Percentiles rank a stretch among this genome's conserved stretches.
These are phyloP conservation scores for Digitaria exilis DNA, from an alignment of 202 grass and related monocot species.

Conservation along the genomic window DNA sequence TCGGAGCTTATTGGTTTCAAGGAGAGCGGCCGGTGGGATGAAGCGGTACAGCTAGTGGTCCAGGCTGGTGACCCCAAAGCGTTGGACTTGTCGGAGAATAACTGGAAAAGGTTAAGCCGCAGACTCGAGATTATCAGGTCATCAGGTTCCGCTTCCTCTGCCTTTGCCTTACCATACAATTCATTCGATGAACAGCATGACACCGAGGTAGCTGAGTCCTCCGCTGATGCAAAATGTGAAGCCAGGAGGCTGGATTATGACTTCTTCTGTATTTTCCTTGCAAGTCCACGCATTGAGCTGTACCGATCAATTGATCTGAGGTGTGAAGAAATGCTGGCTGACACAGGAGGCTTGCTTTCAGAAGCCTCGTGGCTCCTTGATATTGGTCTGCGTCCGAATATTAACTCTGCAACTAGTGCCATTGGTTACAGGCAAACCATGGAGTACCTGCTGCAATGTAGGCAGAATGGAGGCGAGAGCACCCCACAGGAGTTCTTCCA, in stretches of 20 bases:
- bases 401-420: conserved; percentile 69
- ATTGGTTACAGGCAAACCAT: conserved; percentile 90
- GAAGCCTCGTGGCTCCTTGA: conserved; percentile 87
- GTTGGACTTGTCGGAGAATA: conserved; percentile 52
- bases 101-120: conserved; percentile 76
- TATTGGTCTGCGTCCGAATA: conserved; percentile 64
- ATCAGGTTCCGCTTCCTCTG: conserved; percentile 67
- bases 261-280: conserved; percentile 83
- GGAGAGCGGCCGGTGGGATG: conserved; percentile 58
- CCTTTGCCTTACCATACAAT: conserved; percentile 67
- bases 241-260: conserved; percentile 65
- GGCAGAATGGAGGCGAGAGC: conserved; percentile 62
- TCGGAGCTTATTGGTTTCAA: conserved; percentile 59
- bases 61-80: conserved; percentile 72
- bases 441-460: conserved; percentile 73
- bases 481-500: conserved; percentile 52
- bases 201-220: not conserved
- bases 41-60: conserved; percentile 70
- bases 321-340: conserved; percentile 83
- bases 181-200: conserved; percentile 44
- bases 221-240: not conserved
- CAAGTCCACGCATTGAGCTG: conserved; percentile 54
- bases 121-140: conserved; percentile 90
- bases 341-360: conserved; percentile 65
- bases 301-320: conserved; percentile 86